These are phyloP conservation scores for Thymus mandschuricus DNA, from an alignment of 257 asterid species.

Conservation along the genomic window DNA sequence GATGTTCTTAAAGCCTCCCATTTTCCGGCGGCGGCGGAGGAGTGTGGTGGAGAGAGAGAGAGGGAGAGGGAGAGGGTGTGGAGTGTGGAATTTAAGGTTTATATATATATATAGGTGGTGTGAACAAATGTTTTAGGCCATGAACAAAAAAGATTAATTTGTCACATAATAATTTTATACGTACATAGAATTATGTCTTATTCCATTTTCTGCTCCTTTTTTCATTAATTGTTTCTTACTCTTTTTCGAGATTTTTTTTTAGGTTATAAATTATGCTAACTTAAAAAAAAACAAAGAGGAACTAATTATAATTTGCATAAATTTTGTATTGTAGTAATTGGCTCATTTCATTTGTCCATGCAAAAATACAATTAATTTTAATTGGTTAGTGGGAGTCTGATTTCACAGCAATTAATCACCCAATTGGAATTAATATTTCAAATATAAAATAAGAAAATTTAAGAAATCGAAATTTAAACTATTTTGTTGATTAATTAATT, in stretches of 20 bases:
- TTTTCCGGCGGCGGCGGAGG: conserved; percentile 23
- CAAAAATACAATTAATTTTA: conserved; percentile 31
- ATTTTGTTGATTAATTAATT: too few relatives aligned
- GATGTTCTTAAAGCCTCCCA: conserved; percentile 54
- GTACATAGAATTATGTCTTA: conserved; percentile 25
- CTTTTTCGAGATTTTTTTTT: conserved; percentile 39
- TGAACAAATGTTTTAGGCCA: conserved; percentile 19
- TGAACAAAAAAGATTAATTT: conserved; percentile 19
- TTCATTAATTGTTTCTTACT: conserved; percentile 32
- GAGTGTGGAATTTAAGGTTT: conserved; percentile 39
- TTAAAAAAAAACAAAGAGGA: conserved; percentile 4
- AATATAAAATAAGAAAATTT: background rate
- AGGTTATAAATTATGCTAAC: conserved; percentile 34
- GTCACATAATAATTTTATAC: conserved; percentile 18
- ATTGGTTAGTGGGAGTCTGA: conserved; percentile 15
- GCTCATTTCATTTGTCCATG: conserved; percentile 40
- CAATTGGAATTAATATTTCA: conserved; percentile 23
- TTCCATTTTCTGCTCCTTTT: conserved; percentile 27
- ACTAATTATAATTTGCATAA: conserved; percentile 35
- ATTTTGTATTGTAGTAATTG: conserved; percentile 30
- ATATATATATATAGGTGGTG: conserved; percentile 57
- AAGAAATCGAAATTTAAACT: background rate
- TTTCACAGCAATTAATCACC: conserved; percentile 24
- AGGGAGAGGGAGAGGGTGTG: conserved; percentile 19
- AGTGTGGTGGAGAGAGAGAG: conserved; percentile 22